Evolutionary conservation across 305 asterid species (phyloP), one percentile per base, ranked within the genome.

Genomic region (Fraxinus dipetala): DNA sequence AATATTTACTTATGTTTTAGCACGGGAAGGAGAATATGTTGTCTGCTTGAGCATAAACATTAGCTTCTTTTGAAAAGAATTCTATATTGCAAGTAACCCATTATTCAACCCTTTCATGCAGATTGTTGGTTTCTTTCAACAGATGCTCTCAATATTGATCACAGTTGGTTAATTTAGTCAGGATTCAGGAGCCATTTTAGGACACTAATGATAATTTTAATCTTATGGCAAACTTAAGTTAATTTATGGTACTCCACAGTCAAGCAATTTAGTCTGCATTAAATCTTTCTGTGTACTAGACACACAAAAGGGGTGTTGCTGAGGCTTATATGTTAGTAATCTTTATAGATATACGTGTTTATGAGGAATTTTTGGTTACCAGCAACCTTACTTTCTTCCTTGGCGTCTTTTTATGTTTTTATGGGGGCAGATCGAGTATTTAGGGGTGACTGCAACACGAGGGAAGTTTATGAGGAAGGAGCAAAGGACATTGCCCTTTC

Each of bases 401-500:
- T 51, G 40, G 34, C 28, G 11, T 34, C 43, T 40, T 65, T 36
- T 85, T 59, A 63, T 40, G 26, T 76, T 74, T 85, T 70, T 79
- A 16, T 80, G 88, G 77, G 54, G 81, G 79, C 79, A 94, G 98
- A 95, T 84, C 87, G 94, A 85, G 98, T 93, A 84, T 95, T 88
- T 86, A 85, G 98, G 81, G 95, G 97, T 80, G 96, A 95, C 81
- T 91, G 93, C 86, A 72, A 87, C 54, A 95, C 98, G 32, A 90
- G 91, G 89, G 88, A 91, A 79, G 94, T 95, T 81, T 95, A 95
- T 67, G 96, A 92, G 67, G 93, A 91, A 84, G 97, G 96, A 85
- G 82, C 90, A 75, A 91, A 87, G 88, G 96, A 90, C 81, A 89
- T 95, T 84, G 97, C 97, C 83, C 93, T 95, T 79, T 95, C 95